phyloP scores from a whole-genome alignment of 192 early-diverging fungal genomes.

The Obelidium mucronatum region DNA sequence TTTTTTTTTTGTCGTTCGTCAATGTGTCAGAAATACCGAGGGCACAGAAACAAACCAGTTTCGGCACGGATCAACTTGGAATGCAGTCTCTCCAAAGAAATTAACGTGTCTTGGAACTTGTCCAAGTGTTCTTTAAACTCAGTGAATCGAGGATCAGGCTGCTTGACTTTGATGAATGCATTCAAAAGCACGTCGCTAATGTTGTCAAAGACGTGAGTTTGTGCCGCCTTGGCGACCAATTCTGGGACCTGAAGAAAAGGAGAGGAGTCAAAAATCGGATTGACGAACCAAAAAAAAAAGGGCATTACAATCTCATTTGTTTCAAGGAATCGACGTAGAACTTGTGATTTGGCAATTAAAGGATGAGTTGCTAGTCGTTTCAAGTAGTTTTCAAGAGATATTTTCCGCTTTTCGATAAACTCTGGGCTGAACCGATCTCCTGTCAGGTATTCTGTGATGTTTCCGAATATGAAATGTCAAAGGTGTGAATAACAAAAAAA shows the following conservation, averaged over 20 bases:
- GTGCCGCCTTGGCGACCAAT: constrained; percentile 31
- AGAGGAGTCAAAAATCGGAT: background rate
- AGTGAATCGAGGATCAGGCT: constrained; percentile 85
- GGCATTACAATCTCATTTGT: constrained; percentile 66
- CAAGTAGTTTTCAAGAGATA: constrained; percentile 84
- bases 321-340: constrained; percentile 84
- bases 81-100: constrained; percentile 85
- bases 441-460: constrained; percentile 91
- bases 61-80: constrained; percentile 70
- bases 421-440: constrained; percentile 94
- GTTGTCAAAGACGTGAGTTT: constrained; percentile 74
- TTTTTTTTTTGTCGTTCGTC: no score
- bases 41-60: no score
- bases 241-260: constrained; percentile 31
- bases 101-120: constrained; percentile 87
- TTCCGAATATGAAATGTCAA: no score
- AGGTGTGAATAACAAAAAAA: no score
- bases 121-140: constrained; percentile 81
- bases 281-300: no score
- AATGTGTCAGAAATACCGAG: no score
- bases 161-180: constrained; percentile 89
- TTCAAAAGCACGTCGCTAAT: constrained; percentile 87
- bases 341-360: constrained; percentile 71
- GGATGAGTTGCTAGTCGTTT: constrained; percentile 85
- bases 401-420: constrained; percentile 84